Base-by-base conservation (phyloP, 2,329 filamentous ascomycete genomes). In the Colletotrichum sp. region DNA sequence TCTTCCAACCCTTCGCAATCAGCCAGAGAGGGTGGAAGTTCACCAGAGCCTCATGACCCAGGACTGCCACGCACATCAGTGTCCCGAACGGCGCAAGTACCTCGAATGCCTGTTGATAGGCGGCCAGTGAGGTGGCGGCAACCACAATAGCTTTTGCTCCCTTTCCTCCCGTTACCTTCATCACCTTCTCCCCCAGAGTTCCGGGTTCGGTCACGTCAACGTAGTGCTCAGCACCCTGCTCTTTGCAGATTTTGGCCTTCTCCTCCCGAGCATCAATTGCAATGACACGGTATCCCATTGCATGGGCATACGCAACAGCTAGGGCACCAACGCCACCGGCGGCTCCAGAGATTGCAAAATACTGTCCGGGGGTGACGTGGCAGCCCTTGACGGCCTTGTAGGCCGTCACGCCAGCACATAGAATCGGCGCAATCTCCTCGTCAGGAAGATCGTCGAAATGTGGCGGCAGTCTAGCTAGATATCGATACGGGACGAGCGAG, bases 381-480 rank as follows among this genome's bases (percentile, higher is more conserved):
- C 81, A 82, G 1, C 74, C 75, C 77, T 86, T 86, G 64, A 87
- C 66, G 0, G 84, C 85, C 77, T 85, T 85, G 75, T 87, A 88
- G 1, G 85, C 86, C 1, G 86, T 87, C 1, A 87, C 85, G 1
- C 86, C 86, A 0, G 82, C 86, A 69, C 86, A 88, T 36, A 88
- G 75, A 8, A 87, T 81, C 0, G 86, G 86, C 3, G 85, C 86
- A 0, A 87, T 78, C 6, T 80, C 61, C 62, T 86, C 84, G 60
- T 87, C 85, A 0, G 79, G 71, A 25, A 75, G 36, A 16, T 74
- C 78, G 4, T 82, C 81, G 2, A 84, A 78, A 0, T 79, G 71
- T 1, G 76, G 74, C 3, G 84, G 82, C 18, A 85, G 76, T 16
- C 76, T 77, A 10, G 82, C 71, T 0, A 85, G 69, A 69, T 87